Base-by-base conservation (phyloP, 2,329 filamentous ascomycete genomes). In the Trichoderma sp. region DNA sequence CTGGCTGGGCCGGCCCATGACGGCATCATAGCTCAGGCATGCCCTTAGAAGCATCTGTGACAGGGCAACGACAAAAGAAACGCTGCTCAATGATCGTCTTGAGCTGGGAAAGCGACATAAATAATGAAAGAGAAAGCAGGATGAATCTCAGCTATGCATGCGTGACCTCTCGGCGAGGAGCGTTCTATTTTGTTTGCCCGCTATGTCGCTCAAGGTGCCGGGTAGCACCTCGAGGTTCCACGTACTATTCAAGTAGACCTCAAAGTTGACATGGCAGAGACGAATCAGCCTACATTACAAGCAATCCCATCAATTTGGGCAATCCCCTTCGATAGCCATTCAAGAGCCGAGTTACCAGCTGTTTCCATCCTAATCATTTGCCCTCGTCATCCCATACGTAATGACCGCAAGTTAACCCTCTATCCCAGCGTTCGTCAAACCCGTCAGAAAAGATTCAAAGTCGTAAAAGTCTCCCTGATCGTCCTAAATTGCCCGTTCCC, bases 361-460 rank as follows among this genome's bases (percentile, higher is more conserved):
- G 14, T 52, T 52, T 15, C 26, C 50, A 34, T 52, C 50, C 50
- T 28, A 34, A 43, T 50, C 28, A 34, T 43, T 43, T 54, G 48
- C 44, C 44, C 41, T 63, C 41, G 45, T 26, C 28, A 63, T 47
- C 59, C 59, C 41, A 39, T 39, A 39, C 10, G 19, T 55, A 63
- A 28, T 43, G 48, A 55, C 50, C 41, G 34, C 59, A 45, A 30
- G 55, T 63, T 63, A 47, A 34, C 14, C 41, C 41, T 63, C 59
- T 63, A 63, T 63, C 52, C 17, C 50, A 30, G 59, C 59, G 50
- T 47, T 52, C 39, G 21, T 63, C 50, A 55, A 47, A 54, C 34
- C 34, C 34, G 34, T 39, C 10, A 6, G 15, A 54, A 15, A 54
- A 55, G 39, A 44, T 44, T 28, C 19, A 44, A 54, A 45, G 59